phyloP scores from a whole-genome alignment of 345 rosid genomes.

The Heritiera littoralis region DNA sequence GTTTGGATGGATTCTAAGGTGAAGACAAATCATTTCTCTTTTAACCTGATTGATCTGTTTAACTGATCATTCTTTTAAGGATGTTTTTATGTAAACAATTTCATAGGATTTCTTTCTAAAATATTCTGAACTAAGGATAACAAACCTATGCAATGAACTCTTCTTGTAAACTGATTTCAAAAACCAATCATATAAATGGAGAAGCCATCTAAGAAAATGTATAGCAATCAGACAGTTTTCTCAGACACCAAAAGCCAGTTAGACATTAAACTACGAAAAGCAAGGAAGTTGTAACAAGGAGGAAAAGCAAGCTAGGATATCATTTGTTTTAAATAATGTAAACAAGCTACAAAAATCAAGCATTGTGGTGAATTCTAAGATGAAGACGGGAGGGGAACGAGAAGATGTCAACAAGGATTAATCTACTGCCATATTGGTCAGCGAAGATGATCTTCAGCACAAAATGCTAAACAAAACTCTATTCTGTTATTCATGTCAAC shows the following conservation, averaged over 20 bases:
- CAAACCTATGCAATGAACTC: not conserved
- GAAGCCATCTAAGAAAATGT: not conserved
- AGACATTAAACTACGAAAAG: not conserved
- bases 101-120: not conserved
- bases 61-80: not conserved
- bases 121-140: not conserved
- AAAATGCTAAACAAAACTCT: not conserved
- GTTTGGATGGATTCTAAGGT: conserved; percentile 22
- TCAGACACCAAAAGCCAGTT: not conserved
- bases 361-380: not conserved
- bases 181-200: not conserved
- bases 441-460: too few species aligned
- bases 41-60: not conserved
- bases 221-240: not conserved
- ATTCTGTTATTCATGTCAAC: not conserved
- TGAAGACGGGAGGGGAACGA: not conserved
- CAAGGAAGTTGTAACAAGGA: not conserved
- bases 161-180: not conserved
- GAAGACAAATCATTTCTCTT: conserved; percentile 8
- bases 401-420: not conserved
- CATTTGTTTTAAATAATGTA: not conserved
- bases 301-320: not conserved
- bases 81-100: not conserved
- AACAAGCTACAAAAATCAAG: not conserved
- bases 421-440: not conserved